Conservation (phyloP, 495 filamentous ascomycete species). For the Penicillium mononematosum region DNA sequence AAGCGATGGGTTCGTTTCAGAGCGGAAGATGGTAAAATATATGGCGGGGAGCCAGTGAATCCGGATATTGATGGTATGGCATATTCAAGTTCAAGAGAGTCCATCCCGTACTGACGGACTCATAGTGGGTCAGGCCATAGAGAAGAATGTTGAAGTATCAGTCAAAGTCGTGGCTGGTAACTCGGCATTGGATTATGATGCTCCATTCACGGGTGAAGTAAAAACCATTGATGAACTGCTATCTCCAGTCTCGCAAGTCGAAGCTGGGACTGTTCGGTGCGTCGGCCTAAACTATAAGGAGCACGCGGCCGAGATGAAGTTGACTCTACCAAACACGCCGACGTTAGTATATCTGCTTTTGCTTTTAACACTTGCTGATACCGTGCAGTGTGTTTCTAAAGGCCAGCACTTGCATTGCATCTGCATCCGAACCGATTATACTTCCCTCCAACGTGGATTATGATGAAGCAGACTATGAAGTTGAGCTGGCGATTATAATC, state of each 20-base stretch:
- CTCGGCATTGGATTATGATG: slow-evolving; percentile 13
- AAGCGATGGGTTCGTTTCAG: slow-evolving; percentile 14
- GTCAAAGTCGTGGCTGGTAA: slow-evolving; percentile 8
- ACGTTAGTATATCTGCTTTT: slow-evolving; percentile 5
- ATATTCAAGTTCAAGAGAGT: background rate
- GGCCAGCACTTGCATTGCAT: slow-evolving; percentile 15
- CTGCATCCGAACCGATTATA: slow-evolving; percentile 14
- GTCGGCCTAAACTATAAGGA: slow-evolving; percentile 45
- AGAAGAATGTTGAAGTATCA: background rate
- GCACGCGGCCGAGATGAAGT: slow-evolving; percentile 40
- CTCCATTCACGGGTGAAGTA: slow-evolving; percentile 11
- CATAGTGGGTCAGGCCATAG: slow-evolving; percentile 12
- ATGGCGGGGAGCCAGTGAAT: slow-evolving; percentile 16
- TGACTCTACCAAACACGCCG: slow-evolving; percentile 21
- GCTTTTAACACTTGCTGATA: background rate
- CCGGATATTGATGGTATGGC: slow-evolving; percentile 12
- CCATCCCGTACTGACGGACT: background rate
- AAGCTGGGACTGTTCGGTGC: slow-evolving; percentile 30
- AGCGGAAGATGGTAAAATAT: slow-evolving; percentile 12
- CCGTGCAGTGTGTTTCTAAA: slow-evolving; percentile 12
- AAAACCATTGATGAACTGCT: slow-evolving; percentile 8
- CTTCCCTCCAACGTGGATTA: slow-evolving; percentile 14
- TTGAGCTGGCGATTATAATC: slow-evolving; percentile 67
- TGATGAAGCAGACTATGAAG: slow-evolving; percentile 60
- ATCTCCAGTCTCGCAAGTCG: slow-evolving; percentile 14